Evolutionary conservation across 75 land plant species (phyloP).

Genomic region (Selaginella tamariscina): DNA sequence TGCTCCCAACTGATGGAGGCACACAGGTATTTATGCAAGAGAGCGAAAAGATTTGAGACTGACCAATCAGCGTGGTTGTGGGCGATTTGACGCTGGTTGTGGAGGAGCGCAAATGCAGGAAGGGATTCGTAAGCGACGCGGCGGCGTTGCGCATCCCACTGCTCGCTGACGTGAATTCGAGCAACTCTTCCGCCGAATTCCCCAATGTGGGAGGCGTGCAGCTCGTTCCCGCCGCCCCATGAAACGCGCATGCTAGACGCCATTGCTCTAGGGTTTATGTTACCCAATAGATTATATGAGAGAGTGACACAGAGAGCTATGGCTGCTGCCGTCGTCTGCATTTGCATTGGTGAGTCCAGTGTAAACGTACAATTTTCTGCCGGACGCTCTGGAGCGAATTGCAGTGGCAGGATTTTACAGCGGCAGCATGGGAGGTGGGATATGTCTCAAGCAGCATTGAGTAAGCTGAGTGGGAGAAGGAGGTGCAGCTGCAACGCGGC

Average conservation of each 20-base stretch:
- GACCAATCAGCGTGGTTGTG: slow-evolving; percentile 17
- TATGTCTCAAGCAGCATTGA: too few relatives aligned
- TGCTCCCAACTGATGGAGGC: slow-evolving; percentile 60
- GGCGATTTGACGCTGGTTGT: slow-evolving; percentile 27
- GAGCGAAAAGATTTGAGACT: slow-evolving; percentile 20
- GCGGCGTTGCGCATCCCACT: slow-evolving; percentile 33
- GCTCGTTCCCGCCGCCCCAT: slow-evolving; percentile 58
- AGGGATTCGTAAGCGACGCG: slow-evolving; percentile 45
- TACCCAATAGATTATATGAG: too few relatives aligned
- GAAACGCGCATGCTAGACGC: slow-evolving; percentile 26
- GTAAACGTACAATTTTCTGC: background rate
- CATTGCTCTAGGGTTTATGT: too few relatives aligned
- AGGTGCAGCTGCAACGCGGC: background rate
- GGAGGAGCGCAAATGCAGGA: slow-evolving; percentile 45
- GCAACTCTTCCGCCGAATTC: background rate
- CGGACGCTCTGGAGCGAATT: background rate
- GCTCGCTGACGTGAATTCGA: slow-evolving; percentile 18
- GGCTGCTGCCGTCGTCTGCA: slow-evolving; percentile 2
- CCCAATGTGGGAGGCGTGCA: slow-evolving; percentile 46
- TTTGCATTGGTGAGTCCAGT: background rate
- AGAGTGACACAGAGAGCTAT: background rate
- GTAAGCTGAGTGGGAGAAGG: background rate
- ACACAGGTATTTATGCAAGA: background rate
- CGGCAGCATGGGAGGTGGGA: background rate
- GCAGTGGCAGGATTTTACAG: background rate